These are phyloP conservation scores for Pseudozyma pruni DNA, from an alignment of 1,284 basidiomycete genomes.

Conservation along the genomic window DNA sequence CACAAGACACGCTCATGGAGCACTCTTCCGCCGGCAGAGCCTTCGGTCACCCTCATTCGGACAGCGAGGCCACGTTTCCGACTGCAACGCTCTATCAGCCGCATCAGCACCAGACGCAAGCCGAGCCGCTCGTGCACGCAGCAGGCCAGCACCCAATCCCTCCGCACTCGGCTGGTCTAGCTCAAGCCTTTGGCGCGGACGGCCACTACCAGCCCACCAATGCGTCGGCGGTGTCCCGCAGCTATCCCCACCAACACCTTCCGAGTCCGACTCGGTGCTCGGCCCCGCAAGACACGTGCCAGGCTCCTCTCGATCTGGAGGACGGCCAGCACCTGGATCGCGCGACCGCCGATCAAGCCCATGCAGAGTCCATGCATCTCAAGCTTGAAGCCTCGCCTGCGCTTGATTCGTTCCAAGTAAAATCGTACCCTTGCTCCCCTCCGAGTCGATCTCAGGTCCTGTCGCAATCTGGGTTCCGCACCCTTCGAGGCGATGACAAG, in stretches of 20 bases:
- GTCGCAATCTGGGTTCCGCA: conserved; percentile 8
- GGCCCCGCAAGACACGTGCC: conserved; percentile 8
- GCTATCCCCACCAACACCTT: conserved; percentile 3
- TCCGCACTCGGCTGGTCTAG: conserved; percentile 8
- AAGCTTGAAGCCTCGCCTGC: conserved; percentile 13
- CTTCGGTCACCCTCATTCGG: conserved; percentile 1
- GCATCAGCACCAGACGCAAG: conserved; percentile 9
- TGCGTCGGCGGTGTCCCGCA: not conserved
- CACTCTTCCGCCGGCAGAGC: conserved; percentile 3
- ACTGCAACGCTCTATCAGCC: not conserved
- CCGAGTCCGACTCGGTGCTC: conserved; percentile 1
- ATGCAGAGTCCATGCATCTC: not conserved
- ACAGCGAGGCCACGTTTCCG: not conserved
- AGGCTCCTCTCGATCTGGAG: not conserved
- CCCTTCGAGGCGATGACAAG: not conserved
- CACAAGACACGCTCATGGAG: conserved; percentile 20
- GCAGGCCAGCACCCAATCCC: not conserved
- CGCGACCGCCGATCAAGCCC: not conserved
- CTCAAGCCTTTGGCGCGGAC: conserved; percentile 15
- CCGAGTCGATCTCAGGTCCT: conserved; percentile 13
- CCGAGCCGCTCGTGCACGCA: not conserved
- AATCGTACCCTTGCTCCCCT: conserved; percentile 35
- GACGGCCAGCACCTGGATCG: not conserved
- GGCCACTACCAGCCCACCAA: conserved; percentile 1
- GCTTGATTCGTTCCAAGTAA: conserved; percentile 13